Conservation (phyloP, 495 filamentous ascomycete genomes). For the Lepidopterella palustris region DNA sequence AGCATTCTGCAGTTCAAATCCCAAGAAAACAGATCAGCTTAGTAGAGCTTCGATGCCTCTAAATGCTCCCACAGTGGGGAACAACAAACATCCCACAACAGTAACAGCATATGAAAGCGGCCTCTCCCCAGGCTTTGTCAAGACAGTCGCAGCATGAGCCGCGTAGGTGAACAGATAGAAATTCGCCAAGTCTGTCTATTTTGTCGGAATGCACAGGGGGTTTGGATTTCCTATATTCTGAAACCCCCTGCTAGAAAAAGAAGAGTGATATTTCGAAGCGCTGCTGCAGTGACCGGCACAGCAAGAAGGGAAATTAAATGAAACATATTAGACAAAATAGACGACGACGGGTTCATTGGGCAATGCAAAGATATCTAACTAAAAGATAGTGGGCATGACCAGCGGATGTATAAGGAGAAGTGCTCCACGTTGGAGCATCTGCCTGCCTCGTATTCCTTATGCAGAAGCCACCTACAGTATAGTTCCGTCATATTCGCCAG, state of each 20-base stretch:
- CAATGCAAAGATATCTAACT: neutral
- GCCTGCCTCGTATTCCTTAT: too few species aligned
- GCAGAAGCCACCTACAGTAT: too few species aligned
- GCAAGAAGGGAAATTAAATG: neutral
- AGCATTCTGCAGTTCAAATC: conserved; percentile 13
- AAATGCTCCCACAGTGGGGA: conserved; percentile 11
- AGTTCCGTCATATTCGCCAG: too few species aligned
- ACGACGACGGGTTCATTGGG: neutral
- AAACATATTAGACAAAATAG: too few species aligned
- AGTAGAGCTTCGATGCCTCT: conserved; percentile 19
- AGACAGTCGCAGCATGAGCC: conserved; percentile 31
- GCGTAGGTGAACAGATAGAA: conserved; percentile 34
- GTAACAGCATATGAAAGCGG: neutral
- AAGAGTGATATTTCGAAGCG: conserved; percentile 16
- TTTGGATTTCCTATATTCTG: conserved; percentile 15
- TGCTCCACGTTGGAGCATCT: too few species aligned
- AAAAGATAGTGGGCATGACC: neutral
- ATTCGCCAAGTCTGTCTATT: conserved; percentile 24
- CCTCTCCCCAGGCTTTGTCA: conserved; percentile 10
- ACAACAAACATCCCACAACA: conserved; percentile 12
- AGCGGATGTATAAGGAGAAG: too few species aligned
- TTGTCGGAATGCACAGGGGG: conserved; percentile 16
- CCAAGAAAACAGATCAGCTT: conserved; percentile 6
- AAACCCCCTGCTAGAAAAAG: conserved; percentile 11
- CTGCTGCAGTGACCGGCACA: neutral